Percentiles rank a stretch among this genome's conserved stretches.
Evolutionary conservation across 139 green algal species (phyloP).

Genomic region (Tetraselmis chui): DNA sequence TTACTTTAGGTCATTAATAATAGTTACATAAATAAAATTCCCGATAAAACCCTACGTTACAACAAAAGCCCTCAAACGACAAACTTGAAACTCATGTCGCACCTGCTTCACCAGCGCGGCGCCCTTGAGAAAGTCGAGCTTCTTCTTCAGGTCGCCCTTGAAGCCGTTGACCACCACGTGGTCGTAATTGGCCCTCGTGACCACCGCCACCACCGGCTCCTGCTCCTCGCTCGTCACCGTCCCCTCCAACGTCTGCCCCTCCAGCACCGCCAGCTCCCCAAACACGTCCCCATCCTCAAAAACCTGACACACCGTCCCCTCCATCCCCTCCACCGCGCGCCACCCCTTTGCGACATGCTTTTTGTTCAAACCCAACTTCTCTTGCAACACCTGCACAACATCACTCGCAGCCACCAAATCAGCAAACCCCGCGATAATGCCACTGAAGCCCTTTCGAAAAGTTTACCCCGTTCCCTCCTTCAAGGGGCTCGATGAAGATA

Average conservation of each 20-base stretch:
- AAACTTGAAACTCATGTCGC: too few relatives aligned
- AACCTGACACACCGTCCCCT: background rate
- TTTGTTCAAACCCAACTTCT: background rate
- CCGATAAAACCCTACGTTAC: too few relatives aligned
- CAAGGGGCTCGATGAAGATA: too few relatives aligned
- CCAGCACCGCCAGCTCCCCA: background rate
- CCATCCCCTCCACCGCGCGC: background rate
- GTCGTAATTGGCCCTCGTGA: background rate
- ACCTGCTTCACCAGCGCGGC: background rate
- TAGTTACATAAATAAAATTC: too few relatives aligned
- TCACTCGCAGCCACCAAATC: background rate
- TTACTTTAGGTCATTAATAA: too few relatives aligned
- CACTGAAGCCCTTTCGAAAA: too few relatives aligned
- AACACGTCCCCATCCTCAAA: background rate
- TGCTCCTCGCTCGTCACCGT: background rate
- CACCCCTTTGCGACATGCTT: background rate
- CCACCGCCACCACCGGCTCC: background rate
- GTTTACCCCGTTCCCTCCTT: too few relatives aligned
- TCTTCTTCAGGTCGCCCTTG: background rate
- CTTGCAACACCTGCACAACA: background rate
- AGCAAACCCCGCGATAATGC: too few relatives aligned
- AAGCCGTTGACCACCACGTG: background rate
- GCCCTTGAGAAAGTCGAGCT: background rate
- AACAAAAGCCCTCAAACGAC: too few relatives aligned
- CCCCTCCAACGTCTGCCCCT: background rate